These are phyloP conservation scores for Penicillium arizonense DNA, from an alignment of 495 filamentous ascomycete genomes.

Conservation along the genomic window DNA sequence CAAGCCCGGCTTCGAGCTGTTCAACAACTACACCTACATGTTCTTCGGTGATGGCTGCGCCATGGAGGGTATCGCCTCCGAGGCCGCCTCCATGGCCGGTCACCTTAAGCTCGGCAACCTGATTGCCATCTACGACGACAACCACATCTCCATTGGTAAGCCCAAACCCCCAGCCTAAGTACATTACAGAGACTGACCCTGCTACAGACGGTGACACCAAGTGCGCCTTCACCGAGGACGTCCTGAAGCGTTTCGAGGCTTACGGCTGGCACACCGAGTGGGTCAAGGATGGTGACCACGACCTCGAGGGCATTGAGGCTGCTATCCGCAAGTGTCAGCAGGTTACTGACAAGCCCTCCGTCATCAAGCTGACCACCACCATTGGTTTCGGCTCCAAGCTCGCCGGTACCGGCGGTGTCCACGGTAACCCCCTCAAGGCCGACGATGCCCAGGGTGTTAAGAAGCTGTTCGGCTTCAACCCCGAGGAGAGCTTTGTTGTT, in stretches of 20 bases:
- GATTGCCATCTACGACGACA: constrained; percentile 96
- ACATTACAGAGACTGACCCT: constrained; percentile 2
- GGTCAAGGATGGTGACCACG: constrained; percentile 88
- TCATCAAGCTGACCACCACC: constrained; percentile 97
- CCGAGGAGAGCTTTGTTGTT: constrained; percentile 88
- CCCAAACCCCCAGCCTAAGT: neutral
- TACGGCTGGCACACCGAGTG: constrained; percentile 94
- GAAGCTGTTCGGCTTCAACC: constrained; percentile 92
- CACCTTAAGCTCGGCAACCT: constrained; percentile 97
- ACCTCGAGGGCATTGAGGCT: constrained; percentile 83
- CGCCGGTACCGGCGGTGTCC: constrained; percentile 90
- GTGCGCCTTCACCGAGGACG: constrained; percentile 95
- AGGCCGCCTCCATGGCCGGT: constrained; percentile 89
- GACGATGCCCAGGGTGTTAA: constrained; percentile 93
- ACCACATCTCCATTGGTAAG: constrained; percentile 90
- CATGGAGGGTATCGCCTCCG: constrained; percentile 95
- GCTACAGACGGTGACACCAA: constrained; percentile 84
- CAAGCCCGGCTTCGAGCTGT: constrained; percentile 88
- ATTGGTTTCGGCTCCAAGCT: constrained; percentile 96
- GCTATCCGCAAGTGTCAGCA: constrained; percentile 82
- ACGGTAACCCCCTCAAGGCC: constrained; percentile 90
- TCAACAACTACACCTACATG: constrained; percentile 94
- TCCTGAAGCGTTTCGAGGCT: constrained; percentile 89
- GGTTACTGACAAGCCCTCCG: constrained; percentile 91
- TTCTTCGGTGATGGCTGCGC: constrained; percentile 99